Evolutionary conservation across 139 green algal genomes (phyloP), one percentile per base, ranked within the genome.

Genomic region (Tetradesmus lagerheimii): DNA sequence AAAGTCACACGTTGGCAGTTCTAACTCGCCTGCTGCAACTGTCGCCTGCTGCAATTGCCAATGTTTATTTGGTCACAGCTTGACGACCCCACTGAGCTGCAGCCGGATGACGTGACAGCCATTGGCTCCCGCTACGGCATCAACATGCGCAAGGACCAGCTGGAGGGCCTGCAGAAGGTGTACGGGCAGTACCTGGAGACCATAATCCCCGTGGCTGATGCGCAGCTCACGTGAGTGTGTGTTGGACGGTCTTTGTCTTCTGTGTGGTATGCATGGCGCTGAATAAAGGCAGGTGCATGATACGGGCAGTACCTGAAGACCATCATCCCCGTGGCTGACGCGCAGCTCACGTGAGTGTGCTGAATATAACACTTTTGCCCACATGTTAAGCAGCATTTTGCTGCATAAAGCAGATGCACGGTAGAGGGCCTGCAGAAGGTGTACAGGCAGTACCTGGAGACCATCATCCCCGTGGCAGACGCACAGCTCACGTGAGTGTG

Each of bases 111-210:
- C 15, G 92, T 96, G 20, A 53, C 90, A 14, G 91, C 88, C 9
- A 91, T 99, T 34, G 96, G 94, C 71, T 25, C 83, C 47, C 94
- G 95, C 80, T 98, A 97, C 87, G 97, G 96, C 89, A 91, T 98
- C 62, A 93, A 94, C 74, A 89, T 96, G 66, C 87, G 92, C 47
- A 93, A 92, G 45, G 88, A 93, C 29, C 85, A 94, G 66, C 82
- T 94, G 43, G 94, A 94, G 18, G 96, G 96, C 14, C 85, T 99
- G 81, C 94, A 96, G 89, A 91, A 92, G 71, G 85, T 98, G 16
- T 99, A 99, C 67, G 95, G 96, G 47, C 93, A 94, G 83, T 99
- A 96, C 94, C 90, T 99, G 86, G 95, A 97, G 89, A 92, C 64
- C 35, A 87, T 97, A n/a, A 95, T 99, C 47, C 97, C 97, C 14